Conservation (phyloP, 2,329 filamentous ascomycete species). For the Beauveria sp. region DNA sequence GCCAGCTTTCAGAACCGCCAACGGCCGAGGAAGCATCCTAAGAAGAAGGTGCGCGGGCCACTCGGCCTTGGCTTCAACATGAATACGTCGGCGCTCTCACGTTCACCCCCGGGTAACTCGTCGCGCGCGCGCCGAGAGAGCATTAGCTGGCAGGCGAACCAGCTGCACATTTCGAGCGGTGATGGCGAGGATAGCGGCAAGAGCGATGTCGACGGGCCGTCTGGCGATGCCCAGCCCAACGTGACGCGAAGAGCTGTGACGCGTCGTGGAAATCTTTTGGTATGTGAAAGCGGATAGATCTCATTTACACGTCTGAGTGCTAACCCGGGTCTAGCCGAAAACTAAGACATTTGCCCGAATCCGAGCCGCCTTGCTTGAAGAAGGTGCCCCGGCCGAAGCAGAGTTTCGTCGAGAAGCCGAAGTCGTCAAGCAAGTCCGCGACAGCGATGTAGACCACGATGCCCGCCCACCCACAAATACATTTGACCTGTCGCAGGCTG, state of each 20-base stretch:
- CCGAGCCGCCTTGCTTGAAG: constrained; percentile 79
- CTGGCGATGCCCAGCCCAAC: constrained; percentile 55
- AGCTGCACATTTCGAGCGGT: constrained; percentile 73
- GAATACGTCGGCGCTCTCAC: constrained; percentile 44
- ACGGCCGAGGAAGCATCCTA: constrained; percentile 60
- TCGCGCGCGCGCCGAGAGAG: constrained; percentile 67
- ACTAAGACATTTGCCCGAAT: constrained; percentile 94
- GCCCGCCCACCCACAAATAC: constrained; percentile 29
- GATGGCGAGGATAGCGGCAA: constrained; percentile 57
- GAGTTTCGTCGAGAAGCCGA: constrained; percentile 89
- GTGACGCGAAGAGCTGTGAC: constrained; percentile 80
- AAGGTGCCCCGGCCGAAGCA: constrained; percentile 77
- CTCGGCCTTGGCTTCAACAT: constrained; percentile 44
- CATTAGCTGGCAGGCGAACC: constrained; percentile 83
- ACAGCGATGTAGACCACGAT: constrained; percentile 67
- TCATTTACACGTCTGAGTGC: neutral
- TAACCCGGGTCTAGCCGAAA: constrained; percentile 59
- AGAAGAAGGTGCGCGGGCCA: constrained; percentile 44
- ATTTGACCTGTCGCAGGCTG: constrained; percentile 39
- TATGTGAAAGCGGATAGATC: constrained; percentile 34
- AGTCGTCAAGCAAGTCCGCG: constrained; percentile 89
- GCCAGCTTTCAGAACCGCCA: constrained; percentile 77
- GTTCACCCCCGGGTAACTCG: constrained; percentile 59
- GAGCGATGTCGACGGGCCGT: constrained; percentile 42
- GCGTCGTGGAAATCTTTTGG: constrained; percentile 78